Conservation (phyloP, 1,284 basidiomycete genomes). For the Malassezia nana region DNA sequence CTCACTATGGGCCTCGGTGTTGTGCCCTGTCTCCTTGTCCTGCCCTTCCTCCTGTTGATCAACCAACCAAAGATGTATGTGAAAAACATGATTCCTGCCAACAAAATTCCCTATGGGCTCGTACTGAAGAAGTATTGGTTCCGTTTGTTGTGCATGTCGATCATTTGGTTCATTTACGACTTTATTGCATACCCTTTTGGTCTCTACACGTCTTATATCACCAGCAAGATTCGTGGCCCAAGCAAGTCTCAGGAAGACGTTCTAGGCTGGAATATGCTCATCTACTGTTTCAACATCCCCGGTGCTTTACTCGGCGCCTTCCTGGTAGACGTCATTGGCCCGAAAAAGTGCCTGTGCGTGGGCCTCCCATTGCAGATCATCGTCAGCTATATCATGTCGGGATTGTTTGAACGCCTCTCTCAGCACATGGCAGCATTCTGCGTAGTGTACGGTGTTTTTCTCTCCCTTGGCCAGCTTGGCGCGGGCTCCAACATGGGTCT, state of each 20-base stretch:
- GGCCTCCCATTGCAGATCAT: conserved; percentile 33
- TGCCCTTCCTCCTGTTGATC: conserved; percentile 79
- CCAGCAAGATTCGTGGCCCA: conserved; percentile 56
- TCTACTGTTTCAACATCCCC: conserved; percentile 50
- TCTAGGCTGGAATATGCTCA: conserved; percentile 5
- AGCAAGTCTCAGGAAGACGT: background rate
- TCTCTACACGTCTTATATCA: conserved; percentile 70
- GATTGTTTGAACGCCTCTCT: conserved; percentile 27
- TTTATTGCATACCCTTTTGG: conserved; percentile 50
- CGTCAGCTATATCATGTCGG: conserved; percentile 55
- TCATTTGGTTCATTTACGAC: conserved; percentile 56
- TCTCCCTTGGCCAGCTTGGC: conserved; percentile 70
- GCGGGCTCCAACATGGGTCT: conserved; percentile 40
- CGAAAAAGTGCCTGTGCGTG: conserved; percentile 37
- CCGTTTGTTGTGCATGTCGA: conserved; percentile 59
- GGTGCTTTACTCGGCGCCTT: conserved; percentile 70
- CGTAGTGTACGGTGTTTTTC: conserved; percentile 79
- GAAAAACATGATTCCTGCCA: conserved; percentile 64
- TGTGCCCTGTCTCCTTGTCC: conserved; percentile 67
- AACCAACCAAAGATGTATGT: conserved; percentile 60
- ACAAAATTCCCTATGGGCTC: conserved; percentile 63
- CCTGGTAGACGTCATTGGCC: conserved; percentile 52
- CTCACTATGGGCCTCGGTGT: conserved; percentile 76
- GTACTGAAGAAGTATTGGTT: conserved; percentile 71
- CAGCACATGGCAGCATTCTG: conserved; percentile 24